Evolutionary conservation across 768 basidiomycete genomes (phyloP).

Genomic region (Mrakia frigida): DNA sequence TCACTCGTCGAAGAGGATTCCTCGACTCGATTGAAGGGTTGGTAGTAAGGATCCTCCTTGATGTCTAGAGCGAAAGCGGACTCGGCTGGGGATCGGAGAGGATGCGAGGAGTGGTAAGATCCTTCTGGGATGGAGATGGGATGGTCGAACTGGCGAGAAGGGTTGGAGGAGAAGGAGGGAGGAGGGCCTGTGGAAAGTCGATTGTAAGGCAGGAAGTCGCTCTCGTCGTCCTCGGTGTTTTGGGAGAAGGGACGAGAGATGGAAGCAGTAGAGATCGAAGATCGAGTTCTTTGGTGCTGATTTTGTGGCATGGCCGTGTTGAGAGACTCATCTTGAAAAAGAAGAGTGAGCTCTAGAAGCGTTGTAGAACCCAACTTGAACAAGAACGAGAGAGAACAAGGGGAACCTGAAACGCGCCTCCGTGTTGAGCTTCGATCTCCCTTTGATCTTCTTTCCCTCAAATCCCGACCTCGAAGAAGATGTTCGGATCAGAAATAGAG

Average conservation of each 20-base stretch:
- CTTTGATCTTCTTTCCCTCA: not conserved
- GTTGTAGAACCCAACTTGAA: no score
- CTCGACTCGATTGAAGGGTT: not conserved
- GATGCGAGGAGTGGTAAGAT: not conserved
- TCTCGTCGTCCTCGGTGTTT: not conserved
- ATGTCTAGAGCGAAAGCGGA: not conserved
- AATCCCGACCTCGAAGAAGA: slow-evolving; percentile 15
- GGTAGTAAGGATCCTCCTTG: not conserved
- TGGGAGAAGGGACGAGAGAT: slow-evolving; percentile 6
- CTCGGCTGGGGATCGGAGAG: slow-evolving; percentile 1
- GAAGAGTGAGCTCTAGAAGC: not conserved
- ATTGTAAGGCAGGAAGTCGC: not conserved
- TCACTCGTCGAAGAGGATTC: not conserved
- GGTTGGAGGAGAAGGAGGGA: not conserved
- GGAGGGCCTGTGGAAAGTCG: not conserved
- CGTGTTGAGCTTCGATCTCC: not conserved
- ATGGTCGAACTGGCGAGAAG: not conserved
- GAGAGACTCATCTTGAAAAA: not conserved
- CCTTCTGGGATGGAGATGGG: not conserved
- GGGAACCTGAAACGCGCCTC: no score
- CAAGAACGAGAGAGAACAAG: no score
- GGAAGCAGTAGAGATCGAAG: not conserved
- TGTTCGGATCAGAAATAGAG: slow-evolving; percentile 44
- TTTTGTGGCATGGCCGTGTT: not conserved
- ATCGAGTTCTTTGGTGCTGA: not conserved